phyloP scores from a whole-genome alignment of 2,329 filamentous ascomycete genomes.

The Curvularia sp. region DNA sequence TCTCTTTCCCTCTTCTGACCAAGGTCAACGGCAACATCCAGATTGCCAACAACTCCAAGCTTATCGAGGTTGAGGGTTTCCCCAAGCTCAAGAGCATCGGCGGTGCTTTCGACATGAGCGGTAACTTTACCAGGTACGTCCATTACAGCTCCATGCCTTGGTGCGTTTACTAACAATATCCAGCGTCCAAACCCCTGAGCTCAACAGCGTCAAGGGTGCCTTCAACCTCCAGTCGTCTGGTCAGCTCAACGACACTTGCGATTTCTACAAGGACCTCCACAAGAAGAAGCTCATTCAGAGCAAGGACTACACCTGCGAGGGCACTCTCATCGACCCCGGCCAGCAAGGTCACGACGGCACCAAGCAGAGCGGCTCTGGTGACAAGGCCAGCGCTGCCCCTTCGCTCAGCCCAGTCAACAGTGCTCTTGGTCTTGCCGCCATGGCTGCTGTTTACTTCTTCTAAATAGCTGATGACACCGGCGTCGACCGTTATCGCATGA shows the following conservation, averaged over 20 bases:
- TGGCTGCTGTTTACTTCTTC: constrained; percentile 57
- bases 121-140: constrained; percentile 82
- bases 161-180: constrained; percentile 38
- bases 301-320: constrained; percentile 52
- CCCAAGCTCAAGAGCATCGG: constrained; percentile 69
- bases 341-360: constrained; percentile 46
- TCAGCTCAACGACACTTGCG: constrained; percentile 52
- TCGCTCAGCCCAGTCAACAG: constrained; percentile 51
- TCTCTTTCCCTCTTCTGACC: constrained; percentile 74
- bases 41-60: constrained; percentile 87
- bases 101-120: constrained; percentile 84
- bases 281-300: constrained; percentile 52
- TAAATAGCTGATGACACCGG: constrained; percentile 50
- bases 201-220: constrained; percentile 56
- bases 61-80: constrained; percentile 71
- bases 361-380: constrained; percentile 33
- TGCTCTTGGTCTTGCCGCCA: constrained; percentile 55
- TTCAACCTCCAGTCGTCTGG: constrained; percentile 59
- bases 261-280: constrained; percentile 55
- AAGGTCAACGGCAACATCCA: constrained; percentile 79
- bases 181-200: constrained; percentile 72
- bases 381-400: constrained; percentile 48
- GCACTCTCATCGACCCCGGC: constrained; percentile 48
- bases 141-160: neutral
- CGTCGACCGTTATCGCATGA: constrained; percentile 50